phyloP scores from a whole-genome alignment of 192 early-diverging fungal species.

The Geranomyces michiganensis region DNA sequence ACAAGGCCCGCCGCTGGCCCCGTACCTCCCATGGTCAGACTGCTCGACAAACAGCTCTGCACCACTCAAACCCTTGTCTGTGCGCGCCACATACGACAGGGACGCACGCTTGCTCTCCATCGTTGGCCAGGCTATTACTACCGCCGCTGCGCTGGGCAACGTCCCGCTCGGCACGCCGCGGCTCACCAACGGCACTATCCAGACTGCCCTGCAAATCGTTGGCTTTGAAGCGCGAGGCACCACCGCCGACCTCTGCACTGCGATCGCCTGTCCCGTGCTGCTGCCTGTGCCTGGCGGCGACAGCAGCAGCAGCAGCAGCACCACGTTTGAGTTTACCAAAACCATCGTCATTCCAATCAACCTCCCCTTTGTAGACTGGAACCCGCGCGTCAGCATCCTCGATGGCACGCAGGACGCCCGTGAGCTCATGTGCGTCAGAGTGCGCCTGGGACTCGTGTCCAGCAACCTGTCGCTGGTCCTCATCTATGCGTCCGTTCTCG shows the following conservation, averaged over 20 bases:
- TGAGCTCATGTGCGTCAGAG: slow-evolving; percentile 8
- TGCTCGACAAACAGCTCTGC: neutral
- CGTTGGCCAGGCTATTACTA: neutral
- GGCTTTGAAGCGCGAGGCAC: slow-evolving; percentile 7
- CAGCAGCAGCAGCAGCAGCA: too few species aligned
- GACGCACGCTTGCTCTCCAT: neutral
- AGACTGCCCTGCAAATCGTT: slow-evolving; percentile 12
- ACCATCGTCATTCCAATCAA: slow-evolving; percentile 18
- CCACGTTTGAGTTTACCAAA: neutral
- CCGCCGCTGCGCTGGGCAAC: neutral
- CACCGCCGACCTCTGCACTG: slow-evolving; percentile 4
- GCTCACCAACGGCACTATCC: slow-evolving; percentile 16
- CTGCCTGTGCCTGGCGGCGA: neutral
- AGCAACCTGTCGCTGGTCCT: neutral
- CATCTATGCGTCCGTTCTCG: slow-evolving; percentile 18
- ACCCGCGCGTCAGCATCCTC: slow-evolving; percentile 2
- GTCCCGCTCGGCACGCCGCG: neutral
- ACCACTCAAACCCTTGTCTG: neutral
- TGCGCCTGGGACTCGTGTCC: slow-evolving; percentile 14
- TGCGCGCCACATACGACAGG: slow-evolving; percentile 1
- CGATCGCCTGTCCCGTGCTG: slow-evolving; percentile 16
- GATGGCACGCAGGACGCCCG: slow-evolving; percentile 3
- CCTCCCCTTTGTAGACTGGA: slow-evolving; percentile 24
- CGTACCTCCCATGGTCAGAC: neutral
- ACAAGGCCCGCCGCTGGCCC: neutral